Percentiles rank a stretch among this genome's conserved stretches.
These are phyloP conservation scores for Penicillium egyptiacum DNA, from an alignment of 495 filamentous ascomycete genomes.

Conservation along the genomic window DNA sequence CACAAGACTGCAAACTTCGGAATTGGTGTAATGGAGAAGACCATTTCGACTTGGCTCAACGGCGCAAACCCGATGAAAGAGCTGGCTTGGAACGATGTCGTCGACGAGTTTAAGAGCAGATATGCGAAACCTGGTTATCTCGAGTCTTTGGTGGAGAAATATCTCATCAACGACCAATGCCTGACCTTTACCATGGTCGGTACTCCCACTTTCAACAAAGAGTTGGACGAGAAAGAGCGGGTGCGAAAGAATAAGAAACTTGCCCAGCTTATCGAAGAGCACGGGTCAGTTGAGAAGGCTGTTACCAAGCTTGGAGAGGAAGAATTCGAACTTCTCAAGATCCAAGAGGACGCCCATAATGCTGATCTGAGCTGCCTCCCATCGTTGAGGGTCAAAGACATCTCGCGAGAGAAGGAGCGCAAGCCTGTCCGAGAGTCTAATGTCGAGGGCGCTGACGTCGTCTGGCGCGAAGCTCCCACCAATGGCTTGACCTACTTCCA, in stretches of 20 bases:
- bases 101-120: slow-evolving; percentile 73
- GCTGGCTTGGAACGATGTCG: slow-evolving; percentile 84
- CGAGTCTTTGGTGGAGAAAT: slow-evolving; percentile 83
- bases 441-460: slow-evolving; percentile 67
- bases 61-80: slow-evolving; percentile 89
- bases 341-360: slow-evolving; percentile 78
- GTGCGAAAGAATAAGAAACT: slow-evolving; percentile 69
- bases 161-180: slow-evolving; percentile 80
- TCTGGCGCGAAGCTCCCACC: slow-evolving; percentile 89
- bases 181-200: slow-evolving; percentile 95
- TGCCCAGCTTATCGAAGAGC: slow-evolving; percentile 60
- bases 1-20: slow-evolving; percentile 96
- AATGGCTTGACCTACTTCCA: slow-evolving; percentile 97
- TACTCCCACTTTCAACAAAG: slow-evolving; percentile 65
- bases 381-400: slow-evolving; percentile 82
- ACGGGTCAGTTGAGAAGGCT: slow-evolving; percentile 70
- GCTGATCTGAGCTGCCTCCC: slow-evolving; percentile 86
- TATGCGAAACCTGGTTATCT: slow-evolving; percentile 74
- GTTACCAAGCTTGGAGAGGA: slow-evolving; percentile 64
- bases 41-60: slow-evolving; percentile 92
- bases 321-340: slow-evolving; percentile 76
- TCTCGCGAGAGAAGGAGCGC: slow-evolving; percentile 72
- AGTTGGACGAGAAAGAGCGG: slow-evolving; percentile 76
- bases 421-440: slow-evolving; percentile 66
- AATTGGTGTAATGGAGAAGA: slow-evolving; percentile 80